These are phyloP conservation scores for Lipomyces anomalus DNA, from an alignment of 805 yeast genomes.

Conservation along the genomic window DNA sequence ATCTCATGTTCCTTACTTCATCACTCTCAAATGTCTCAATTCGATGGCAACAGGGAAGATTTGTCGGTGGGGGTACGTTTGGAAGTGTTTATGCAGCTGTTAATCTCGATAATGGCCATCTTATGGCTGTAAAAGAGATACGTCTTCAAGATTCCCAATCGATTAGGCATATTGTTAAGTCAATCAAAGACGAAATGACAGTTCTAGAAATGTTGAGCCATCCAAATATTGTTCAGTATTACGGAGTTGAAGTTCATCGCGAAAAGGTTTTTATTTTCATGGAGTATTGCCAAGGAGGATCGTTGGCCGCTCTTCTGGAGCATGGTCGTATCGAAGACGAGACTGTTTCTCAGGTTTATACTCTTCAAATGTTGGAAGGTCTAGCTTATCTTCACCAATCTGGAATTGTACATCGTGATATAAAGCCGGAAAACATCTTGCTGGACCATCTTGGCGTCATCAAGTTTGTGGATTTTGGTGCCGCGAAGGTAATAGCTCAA, in stretches of 20 bases:
- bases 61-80: constrained; percentile 92
- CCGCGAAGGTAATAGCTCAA: constrained; percentile 71
- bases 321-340: constrained; percentile 96
- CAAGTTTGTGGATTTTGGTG: constrained; percentile 96
- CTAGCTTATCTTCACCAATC: constrained; percentile 88
- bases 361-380: constrained; percentile 91
- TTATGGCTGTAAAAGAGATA: constrained; percentile 95
- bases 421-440: constrained; percentile 85
- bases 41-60: constrained; percentile 94
- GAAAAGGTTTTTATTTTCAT: constrained; percentile 92
- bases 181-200: constrained; percentile 93
- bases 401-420: constrained; percentile 94
- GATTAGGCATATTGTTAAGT: constrained; percentile 75
- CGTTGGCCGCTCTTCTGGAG: constrained; percentile 74
- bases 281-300: constrained; percentile 97
- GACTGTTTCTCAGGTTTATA: constrained; percentile 80
- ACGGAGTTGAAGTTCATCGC: constrained; percentile 94
- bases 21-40: constrained; percentile 84
- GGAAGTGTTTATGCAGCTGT: constrained; percentile 91
- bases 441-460: constrained; percentile 88
- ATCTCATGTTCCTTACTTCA: constrained; percentile 77
- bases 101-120: constrained; percentile 89
- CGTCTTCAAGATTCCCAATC: constrained; percentile 83
- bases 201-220: constrained; percentile 91
- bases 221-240: constrained; percentile 94